A percentile compares a stretch with the other conserved stretches of the same genome.
phyloP scores from a whole-genome alignment of 129 eudicot species.

The Rutidosis leptorrhynchoides region DNA sequence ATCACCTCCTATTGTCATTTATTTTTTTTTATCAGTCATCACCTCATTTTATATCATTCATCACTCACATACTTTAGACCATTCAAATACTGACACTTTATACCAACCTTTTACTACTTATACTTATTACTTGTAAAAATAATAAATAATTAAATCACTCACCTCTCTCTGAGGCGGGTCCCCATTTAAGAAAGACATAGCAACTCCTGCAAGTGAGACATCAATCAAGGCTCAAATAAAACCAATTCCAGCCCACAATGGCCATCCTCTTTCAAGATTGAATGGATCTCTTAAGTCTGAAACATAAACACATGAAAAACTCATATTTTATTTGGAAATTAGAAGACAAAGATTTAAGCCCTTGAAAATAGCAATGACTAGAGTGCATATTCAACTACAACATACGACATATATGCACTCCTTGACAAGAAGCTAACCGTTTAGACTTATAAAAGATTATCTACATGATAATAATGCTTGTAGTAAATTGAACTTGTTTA shows the following conservation, averaged over 20 bases:
- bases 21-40: no score
- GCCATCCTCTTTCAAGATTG: constrained; percentile 85
- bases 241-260: constrained; percentile 92
- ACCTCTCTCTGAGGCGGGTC: constrained; percentile 94
- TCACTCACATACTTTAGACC: no score
- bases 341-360: not conserved
- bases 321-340: not conserved
- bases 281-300: constrained; percentile 86
- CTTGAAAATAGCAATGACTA: not conserved
- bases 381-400: not conserved
- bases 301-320: no score
- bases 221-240: constrained; percentile 72
- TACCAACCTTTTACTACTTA: not conserved
- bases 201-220: constrained; percentile 78
- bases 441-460: not conserved
- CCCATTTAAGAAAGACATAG: constrained; percentile 62
- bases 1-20: no score
- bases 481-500: not conserved
- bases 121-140: no score
- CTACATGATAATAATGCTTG: not conserved
- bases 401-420: not conserved
- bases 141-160: constrained; percentile 18
- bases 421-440: not conserved
- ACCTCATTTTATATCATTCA: no score
- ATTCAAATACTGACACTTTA: no score